Conservation (phyloP, 139 green algal species). For the Chlorella ohadii region DNA sequence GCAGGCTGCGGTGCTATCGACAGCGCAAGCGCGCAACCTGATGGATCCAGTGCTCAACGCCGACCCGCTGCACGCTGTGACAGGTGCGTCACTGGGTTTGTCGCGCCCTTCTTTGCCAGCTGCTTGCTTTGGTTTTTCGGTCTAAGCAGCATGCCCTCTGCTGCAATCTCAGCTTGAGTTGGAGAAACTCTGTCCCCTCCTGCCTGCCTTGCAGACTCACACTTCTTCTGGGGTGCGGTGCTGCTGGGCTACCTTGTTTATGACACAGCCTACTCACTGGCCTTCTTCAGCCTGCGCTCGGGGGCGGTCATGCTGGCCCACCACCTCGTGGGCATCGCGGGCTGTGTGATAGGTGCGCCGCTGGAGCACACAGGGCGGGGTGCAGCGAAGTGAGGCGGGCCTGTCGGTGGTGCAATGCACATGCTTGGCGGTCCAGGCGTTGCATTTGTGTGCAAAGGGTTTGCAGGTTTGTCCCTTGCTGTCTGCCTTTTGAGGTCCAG, state of each 20-base stretch:
- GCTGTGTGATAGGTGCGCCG: constrained; percentile 43
- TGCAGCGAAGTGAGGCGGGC: too few relatives aligned
- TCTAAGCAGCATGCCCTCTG: too few relatives aligned
- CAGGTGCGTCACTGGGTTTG: constrained; percentile 11
- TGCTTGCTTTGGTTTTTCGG: too few relatives aligned
- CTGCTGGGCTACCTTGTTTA: constrained; percentile 47
- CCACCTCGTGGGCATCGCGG: constrained; percentile 44
- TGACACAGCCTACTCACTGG: constrained; percentile 44
- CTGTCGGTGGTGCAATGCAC: too few relatives aligned
- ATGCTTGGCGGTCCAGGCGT: too few relatives aligned
- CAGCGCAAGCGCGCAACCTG: constrained; percentile 33
- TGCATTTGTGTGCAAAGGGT: too few relatives aligned
- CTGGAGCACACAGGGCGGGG: too few relatives aligned
- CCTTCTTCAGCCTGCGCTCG: constrained; percentile 17
- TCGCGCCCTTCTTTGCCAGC: too few relatives aligned
- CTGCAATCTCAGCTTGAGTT: too few relatives aligned
- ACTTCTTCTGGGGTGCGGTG: constrained; percentile 29
- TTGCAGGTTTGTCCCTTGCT: too few relatives aligned
- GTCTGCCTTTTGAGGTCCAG: too few relatives aligned
- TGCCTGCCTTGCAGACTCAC: background rate
- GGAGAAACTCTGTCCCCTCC: too few relatives aligned
- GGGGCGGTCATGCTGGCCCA: constrained; percentile 44
- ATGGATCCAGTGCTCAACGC: constrained; percentile 33
- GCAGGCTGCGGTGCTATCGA: constrained; percentile 41
- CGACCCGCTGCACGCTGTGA: constrained; percentile 39